These are phyloP conservation scores for Myrica gale DNA, from an alignment of 306 rosid species.

Conservation along the genomic window DNA sequence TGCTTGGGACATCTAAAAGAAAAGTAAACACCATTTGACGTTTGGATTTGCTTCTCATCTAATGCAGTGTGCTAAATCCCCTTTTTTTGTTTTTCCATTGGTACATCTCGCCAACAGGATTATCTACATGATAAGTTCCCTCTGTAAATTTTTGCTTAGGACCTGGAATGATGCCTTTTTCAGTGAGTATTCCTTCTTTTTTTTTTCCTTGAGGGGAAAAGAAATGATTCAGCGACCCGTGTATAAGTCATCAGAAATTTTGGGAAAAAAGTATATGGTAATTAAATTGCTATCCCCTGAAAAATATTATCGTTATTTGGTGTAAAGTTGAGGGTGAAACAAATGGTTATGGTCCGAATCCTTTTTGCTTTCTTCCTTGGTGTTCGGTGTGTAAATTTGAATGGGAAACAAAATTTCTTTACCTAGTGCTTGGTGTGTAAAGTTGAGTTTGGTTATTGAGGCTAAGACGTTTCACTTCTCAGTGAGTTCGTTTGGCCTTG, in stretches of 20 bases:
- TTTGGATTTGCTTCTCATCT: slow-evolving; percentile 4
- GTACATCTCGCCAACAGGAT: neutral
- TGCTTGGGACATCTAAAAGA: neutral
- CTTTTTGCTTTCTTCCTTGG: too few relatives aligned
- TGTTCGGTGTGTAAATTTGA: neutral
- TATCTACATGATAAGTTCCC: neutral
- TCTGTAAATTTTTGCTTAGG: slow-evolving; percentile 1
- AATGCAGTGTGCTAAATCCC: neutral
- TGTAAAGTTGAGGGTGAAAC: too few relatives aligned
- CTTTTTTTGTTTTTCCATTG: neutral
- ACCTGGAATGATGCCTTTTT: slow-evolving; percentile 8
- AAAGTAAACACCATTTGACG: neutral
- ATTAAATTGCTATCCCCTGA: neutral
- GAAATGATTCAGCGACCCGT: slow-evolving; percentile 1
- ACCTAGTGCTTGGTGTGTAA: too few relatives aligned
- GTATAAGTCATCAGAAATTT: neutral
- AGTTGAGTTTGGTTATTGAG: too few relatives aligned
- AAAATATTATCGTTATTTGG: neutral
- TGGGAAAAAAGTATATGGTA: neutral
- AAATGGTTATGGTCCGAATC: too few relatives aligned
- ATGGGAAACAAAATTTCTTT: too few relatives aligned
- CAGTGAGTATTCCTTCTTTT: neutral
- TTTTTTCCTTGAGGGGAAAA: neutral
- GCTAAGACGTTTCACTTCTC: too few relatives aligned
- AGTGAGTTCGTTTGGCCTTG: too few relatives aligned